Evolutionary conservation across 164 flowering plant species (phyloP).

Genomic region (Protea cynaroides): DNA sequence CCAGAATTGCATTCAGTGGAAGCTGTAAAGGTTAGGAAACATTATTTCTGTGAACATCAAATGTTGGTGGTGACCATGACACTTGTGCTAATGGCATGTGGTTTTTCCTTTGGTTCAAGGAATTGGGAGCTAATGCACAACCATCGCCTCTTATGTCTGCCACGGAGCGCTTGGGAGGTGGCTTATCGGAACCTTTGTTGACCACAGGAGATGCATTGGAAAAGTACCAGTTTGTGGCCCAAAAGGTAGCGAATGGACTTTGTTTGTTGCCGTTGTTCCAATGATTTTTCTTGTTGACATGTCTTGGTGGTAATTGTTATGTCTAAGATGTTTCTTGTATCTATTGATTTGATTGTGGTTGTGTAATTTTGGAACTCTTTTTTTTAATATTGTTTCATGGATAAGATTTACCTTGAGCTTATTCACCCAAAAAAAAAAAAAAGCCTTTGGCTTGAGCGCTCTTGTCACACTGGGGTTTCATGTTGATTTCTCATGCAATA

Average conservation of each 20-base stretch:
- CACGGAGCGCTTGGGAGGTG: constrained; percentile 50
- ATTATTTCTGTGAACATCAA: neutral
- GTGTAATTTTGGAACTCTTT: too few species aligned
- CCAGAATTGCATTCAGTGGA: constrained; percentile 48
- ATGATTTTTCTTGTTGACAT: neutral
- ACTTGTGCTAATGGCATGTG: constrained; percentile 1
- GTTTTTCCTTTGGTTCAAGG: constrained; percentile 33
- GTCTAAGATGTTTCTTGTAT: too few species aligned
- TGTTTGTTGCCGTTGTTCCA: neutral
- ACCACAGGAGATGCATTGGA: constrained; percentile 85
- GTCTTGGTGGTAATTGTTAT: neutral
- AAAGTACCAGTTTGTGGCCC: constrained; percentile 64
- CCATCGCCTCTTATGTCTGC: constrained; percentile 34
- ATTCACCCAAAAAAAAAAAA: too few species aligned
- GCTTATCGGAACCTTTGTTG: constrained; percentile 52
- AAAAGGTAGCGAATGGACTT: constrained; percentile 46
- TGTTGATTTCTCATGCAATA: neutral
- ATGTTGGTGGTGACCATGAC: neutral
- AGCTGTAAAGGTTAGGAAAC: constrained; percentile 38
- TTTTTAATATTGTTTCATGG: too few species aligned
- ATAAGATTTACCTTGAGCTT: too few species aligned
- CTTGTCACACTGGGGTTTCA: neutral
- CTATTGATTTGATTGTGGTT: too few species aligned
- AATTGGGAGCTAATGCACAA: constrained; percentile 41
- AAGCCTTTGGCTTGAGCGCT: neutral